These are phyloP conservation scores for Myriosclerotinia duriaeana DNA, from an alignment of 2,329 filamentous ascomycete genomes.

Conservation along the genomic window DNA sequence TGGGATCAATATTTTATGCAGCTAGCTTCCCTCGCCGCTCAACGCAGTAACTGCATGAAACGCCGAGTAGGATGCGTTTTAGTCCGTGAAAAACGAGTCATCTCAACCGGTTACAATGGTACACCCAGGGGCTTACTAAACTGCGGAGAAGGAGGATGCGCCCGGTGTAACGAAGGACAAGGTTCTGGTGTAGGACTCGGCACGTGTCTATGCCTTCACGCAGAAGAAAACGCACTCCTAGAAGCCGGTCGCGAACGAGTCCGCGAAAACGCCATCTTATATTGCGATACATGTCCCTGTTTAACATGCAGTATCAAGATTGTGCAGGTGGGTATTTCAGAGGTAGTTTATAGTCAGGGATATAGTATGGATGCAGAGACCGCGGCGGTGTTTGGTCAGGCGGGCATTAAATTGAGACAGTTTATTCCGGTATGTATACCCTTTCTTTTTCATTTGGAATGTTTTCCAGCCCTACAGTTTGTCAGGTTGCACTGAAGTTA, in stretches of 20 bases:
- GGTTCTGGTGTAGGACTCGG: slow-evolving; percentile 70
- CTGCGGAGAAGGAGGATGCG: slow-evolving; percentile 89
- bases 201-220: slow-evolving; percentile 95
- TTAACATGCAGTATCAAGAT: slow-evolving; percentile 99
- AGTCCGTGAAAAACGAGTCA: slow-evolving; percentile 80
- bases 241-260: slow-evolving; percentile 93
- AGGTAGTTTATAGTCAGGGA: slow-evolving; percentile 90
- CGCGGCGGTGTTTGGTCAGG: slow-evolving; percentile 77
- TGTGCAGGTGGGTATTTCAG: slow-evolving; percentile 89
- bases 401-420: slow-evolving; percentile 81
- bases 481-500: background rate
- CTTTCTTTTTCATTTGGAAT: slow-evolving; percentile 13
- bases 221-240: slow-evolving; percentile 93
- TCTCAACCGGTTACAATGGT: slow-evolving; percentile 96
- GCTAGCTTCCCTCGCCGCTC: slow-evolving; percentile 85
- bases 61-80: slow-evolving; percentile 91
- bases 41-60: slow-evolving; percentile 97
- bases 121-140: slow-evolving; percentile 88
- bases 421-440: slow-evolving; percentile 71
- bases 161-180: slow-evolving; percentile 76
- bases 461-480: background rate
- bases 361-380: slow-evolving; percentile 93
- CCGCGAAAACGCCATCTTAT: slow-evolving; percentile 76
- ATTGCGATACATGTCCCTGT: slow-evolving; percentile 96
- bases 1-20: slow-evolving; percentile 99